Base-by-base conservation (phyloP, 176 grass and related monocot species). In the Areca catechu region DNA sequence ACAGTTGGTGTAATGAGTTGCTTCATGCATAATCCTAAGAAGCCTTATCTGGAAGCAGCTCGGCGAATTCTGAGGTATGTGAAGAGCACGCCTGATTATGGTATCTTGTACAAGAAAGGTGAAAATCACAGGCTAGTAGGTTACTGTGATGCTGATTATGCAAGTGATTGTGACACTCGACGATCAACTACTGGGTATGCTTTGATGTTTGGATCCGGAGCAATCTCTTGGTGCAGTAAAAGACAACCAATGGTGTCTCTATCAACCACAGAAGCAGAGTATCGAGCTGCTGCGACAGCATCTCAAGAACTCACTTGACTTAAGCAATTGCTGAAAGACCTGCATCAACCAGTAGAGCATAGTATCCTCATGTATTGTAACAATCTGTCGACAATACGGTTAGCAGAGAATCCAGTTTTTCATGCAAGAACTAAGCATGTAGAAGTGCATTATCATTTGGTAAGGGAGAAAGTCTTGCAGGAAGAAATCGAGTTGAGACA, bases 1-100 rank as follows among this genome's bases (percentile, higher is more conserved):
- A 53, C 16, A 0, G 50, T 74, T 59, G 72, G 62, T 51, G 60
- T 75, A 2, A 28, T 16, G 1, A 60, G 61, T 29, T 28, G 20
- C 24, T 23, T 65, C 7, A 74, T 72, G 54, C 48, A 63, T 2
- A 73, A 20, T 7, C 70, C 58, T 1, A 72, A 63, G 49, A 53
- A 75, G 52, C 25, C 28, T 28, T 51, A 75, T 49, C 19, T 58
- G 0, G 62, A 67, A 27, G 24, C 14, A 14, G 34, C 50, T 16
- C 54, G 24, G n/a, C 5, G 61, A 14, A 75, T 67, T 7, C 20
- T 75, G 5, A 20, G 4, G 49, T 67, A 67, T 34, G 7, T 67
- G 7, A 76, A 76, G 19, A 22, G 53, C 7, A 76, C 29, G 0
- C 0, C 60, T 16, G 53, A 58, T 49, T 76, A 60, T 67, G 28